A percentile compares a stretch with the other conserved stretches of the same genome.
Conservation (phyloP, 2,329 filamentous ascomycete genomes). For the Fusarium sp. region DNA sequence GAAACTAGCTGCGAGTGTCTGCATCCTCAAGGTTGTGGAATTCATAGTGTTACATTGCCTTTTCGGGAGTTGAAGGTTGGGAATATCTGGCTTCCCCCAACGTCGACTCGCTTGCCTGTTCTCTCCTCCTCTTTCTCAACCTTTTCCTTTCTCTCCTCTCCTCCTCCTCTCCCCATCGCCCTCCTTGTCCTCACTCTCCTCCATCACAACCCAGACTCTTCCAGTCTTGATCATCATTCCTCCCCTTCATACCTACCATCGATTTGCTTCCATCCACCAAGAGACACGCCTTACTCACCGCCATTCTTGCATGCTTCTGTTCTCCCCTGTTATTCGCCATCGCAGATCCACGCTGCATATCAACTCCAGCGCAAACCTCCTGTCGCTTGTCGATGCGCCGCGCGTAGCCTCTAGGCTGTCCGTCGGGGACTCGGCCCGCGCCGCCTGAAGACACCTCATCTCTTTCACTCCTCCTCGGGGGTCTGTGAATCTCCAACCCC, state of each 20-base stretch:
- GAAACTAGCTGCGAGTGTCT: constrained; percentile 1
- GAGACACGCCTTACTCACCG: constrained; percentile 8
- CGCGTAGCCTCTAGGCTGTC: constrained; percentile 60
- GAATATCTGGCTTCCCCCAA: not conserved
- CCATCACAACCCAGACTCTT: constrained; percentile 2
- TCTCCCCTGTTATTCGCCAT: constrained; percentile 17
- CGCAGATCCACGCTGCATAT: constrained; percentile 13
- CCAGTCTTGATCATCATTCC: not conserved
- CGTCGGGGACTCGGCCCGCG: constrained; percentile 60
- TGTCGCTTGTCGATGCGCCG: constrained; percentile 58
- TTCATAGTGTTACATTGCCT: not conserved
- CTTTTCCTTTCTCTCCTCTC: not conserved
- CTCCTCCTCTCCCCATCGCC: not conserved
- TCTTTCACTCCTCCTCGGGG: constrained; percentile 63
- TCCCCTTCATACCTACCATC: not conserved
- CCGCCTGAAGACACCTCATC: constrained; percentile 64
- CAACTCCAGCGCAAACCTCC: constrained; percentile 53
- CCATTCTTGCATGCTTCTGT: constrained; percentile 11
- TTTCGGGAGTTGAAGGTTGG: not conserved
- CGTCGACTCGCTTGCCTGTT: not conserved
- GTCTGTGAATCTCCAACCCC: constrained; percentile 62
- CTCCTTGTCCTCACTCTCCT: not conserved
- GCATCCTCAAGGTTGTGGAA: constrained; percentile 11
- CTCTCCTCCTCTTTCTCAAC: constrained; percentile 1
- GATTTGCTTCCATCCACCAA: not conserved